Base-by-base conservation (phyloP, 768 basidiomycete species). In the Cyathus striatus region DNA sequence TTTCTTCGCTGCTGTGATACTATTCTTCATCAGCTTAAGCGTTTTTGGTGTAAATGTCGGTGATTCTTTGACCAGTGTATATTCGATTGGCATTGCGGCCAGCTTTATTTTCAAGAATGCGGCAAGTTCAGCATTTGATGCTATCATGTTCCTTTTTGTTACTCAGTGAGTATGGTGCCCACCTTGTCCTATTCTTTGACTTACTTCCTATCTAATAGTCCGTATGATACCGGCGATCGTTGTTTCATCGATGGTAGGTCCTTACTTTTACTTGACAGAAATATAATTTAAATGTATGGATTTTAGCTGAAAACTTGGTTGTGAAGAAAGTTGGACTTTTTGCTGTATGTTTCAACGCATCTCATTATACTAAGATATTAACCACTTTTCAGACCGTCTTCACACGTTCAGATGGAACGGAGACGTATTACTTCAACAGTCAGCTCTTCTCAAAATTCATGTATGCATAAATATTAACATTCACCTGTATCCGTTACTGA, bases 311-410 rank as follows among this genome's bases (percentile, higher is more conserved):
- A 46, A 79, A 83, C 46, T 56, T 87, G 23, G 73, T 85, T 22
- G 88, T 90, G 23, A 90, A 86, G 61, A 84, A 79, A 63, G 85
- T 89, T 70, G 84, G 83, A 1, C 61, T 90, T 23, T 88, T 90
- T 53, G 85, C 86, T 20, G 80, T 80, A 56, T 45, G 72, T 54
- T 39, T 10, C 49, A 34, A 46, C 18, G 6, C 1, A 6, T 9
- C n/a, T 16, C 9, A 16, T 9, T 17, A 32, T 34, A 18, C 10
- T 17, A 2, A 32, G 26, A 23, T 2, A 5, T 22, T 35, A 16
- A 23, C 23, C 25, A 2, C 3, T 23, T 30, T 14, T 5, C 41
- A 81, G 70, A 90, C 88, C 3, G 72, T 82, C 14, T 90, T 90
- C 52, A 60, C 75, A 24, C 81, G 87, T 23, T 55, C 70, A 13